Evolutionary conservation across 257 asterid species (phyloP).

Genomic region (Echium plantagineum): DNA sequence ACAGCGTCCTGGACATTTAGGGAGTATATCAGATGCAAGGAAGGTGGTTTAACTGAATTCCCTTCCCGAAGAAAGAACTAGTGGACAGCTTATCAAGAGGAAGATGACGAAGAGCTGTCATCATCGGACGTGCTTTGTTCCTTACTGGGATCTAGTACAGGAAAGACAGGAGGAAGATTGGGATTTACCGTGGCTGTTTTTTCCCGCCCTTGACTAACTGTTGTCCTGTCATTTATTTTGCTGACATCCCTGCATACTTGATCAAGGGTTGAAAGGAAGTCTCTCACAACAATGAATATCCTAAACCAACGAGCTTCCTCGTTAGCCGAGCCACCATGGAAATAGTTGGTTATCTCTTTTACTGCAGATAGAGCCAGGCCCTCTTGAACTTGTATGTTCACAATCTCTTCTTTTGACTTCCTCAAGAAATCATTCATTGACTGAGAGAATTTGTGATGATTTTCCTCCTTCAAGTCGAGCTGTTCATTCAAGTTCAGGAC

Average conservation of each 20-base stretch:
- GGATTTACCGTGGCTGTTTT: constrained; percentile 21
- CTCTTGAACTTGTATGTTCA: constrained; percentile 43
- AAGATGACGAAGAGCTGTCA: constrained; percentile 34
- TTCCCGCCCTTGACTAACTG: constrained; percentile 39
- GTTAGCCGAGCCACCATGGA: constrained; percentile 62
- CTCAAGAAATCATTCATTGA: constrained; percentile 40
- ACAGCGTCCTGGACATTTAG: constrained; percentile 6
- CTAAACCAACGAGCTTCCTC: constrained; percentile 65
- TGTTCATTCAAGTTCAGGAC: constrained; percentile 39
- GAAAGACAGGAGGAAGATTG: constrained; percentile 31
- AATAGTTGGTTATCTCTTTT: constrained; percentile 55
- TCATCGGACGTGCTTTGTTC: constrained; percentile 37
- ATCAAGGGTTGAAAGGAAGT: constrained; percentile 54
- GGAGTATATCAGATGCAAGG: not conserved
- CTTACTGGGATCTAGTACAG: constrained; percentile 26
- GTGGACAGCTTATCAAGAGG: not conserved
- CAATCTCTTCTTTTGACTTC: constrained; percentile 44
- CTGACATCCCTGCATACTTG: constrained; percentile 64
- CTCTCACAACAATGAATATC: constrained; percentile 60
- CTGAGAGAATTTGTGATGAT: constrained; percentile 23
- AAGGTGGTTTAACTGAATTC: not conserved
- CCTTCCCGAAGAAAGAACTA: not conserved
- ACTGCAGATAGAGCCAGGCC: constrained; percentile 63
- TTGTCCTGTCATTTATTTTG: constrained; percentile 45
- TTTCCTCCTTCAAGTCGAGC: constrained; percentile 19